A percentile compares a stretch with the other conserved stretches of the same genome.
Conservation (phyloP, 352 stramenopile genomes). For the Pythium aquatile region DNA sequence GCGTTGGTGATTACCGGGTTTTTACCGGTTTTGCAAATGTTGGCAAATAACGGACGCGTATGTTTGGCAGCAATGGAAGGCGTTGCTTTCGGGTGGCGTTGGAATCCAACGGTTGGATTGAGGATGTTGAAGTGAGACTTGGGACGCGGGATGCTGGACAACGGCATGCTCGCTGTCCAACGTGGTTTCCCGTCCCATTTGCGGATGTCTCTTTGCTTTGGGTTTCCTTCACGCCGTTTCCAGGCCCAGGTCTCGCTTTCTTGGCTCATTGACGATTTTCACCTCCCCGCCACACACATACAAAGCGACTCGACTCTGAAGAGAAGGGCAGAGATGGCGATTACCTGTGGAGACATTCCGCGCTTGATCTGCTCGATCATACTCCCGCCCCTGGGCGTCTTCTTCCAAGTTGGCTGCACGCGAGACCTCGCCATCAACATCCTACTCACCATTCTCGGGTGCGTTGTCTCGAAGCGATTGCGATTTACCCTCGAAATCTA, state of each 20-base stretch:
- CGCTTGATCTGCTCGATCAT: conserved; percentile 27
- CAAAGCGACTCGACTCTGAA: no score
- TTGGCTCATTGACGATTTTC: background rate
- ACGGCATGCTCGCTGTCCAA: background rate
- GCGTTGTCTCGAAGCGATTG: background rate
- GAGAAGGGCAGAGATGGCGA: conserved; percentile 10
- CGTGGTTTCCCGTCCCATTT: background rate
- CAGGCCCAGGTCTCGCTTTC: no score
- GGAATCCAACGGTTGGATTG: background rate
- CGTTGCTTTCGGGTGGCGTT: background rate
- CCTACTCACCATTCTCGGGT: conserved; percentile 25
- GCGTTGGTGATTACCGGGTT: conserved; percentile 5
- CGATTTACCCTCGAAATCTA: background rate
- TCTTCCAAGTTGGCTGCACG: conserved; percentile 40
- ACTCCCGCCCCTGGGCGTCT: conserved; percentile 35
- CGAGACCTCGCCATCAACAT: conserved; percentile 33
- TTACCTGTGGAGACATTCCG: conserved; percentile 22
- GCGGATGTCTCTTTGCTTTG: background rate
- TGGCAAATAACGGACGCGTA: background rate
- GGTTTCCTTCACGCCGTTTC: no score
- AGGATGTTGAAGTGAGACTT: conserved; percentile 1
- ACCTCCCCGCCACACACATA: no score
- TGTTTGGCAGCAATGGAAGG: background rate
- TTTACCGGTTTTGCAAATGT: background rate
- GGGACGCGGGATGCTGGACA: background rate